Percentiles rank a stretch among this genome's conserved stretches.
phyloP scores from a whole-genome alignment of 2,329 filamentous ascomycete genomes.

The Diaporthe aspalathi region DNA sequence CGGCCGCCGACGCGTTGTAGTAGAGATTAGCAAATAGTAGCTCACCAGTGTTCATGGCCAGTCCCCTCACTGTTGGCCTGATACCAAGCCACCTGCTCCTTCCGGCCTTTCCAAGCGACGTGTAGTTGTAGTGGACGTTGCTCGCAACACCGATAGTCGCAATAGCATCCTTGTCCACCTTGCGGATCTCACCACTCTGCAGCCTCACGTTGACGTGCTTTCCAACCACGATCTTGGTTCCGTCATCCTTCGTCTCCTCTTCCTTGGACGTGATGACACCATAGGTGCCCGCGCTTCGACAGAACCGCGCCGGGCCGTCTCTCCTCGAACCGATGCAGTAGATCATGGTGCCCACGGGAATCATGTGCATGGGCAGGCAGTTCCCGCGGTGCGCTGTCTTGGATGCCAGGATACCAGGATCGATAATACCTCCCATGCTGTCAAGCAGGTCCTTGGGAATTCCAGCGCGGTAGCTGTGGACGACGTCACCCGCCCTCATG shows the following conservation, averaged over 20 bases:
- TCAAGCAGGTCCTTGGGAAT: slow-evolving; percentile 88
- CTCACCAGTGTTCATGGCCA: slow-evolving; percentile 96
- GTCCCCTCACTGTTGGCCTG: slow-evolving; percentile 92
- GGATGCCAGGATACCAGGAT: slow-evolving; percentile 94
- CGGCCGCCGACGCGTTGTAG: not conserved
- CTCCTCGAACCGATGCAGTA: slow-evolving; percentile 87
- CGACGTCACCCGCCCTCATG: slow-evolving; percentile 88
- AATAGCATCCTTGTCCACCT: slow-evolving; percentile 90
- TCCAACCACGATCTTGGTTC: slow-evolving; percentile 72
- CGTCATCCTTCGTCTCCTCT: slow-evolving; percentile 73
- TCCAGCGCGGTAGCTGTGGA: slow-evolving; percentile 91
- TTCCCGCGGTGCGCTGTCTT: slow-evolving; percentile 96
- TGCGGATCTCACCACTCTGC: slow-evolving; percentile 92
- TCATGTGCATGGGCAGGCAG: slow-evolving; percentile 94
- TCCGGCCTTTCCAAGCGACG: slow-evolving; percentile 93
- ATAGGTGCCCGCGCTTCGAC: slow-evolving; percentile 92
- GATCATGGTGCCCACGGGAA: slow-evolving; percentile 92
- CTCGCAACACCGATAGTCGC: slow-evolving; percentile 95
- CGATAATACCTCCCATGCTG: slow-evolving; percentile 91
- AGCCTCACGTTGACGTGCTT: slow-evolving; percentile 86
- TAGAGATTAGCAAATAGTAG: slow-evolving; percentile 35
- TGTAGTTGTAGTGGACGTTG: slow-evolving; percentile 91
- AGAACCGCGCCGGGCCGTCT: slow-evolving; percentile 85
- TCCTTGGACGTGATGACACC: slow-evolving; percentile 91
- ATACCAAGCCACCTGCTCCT: slow-evolving; percentile 94